Base-by-base conservation (phyloP, 768 basidiomycete species). In the Lepiota venenata region DNA sequence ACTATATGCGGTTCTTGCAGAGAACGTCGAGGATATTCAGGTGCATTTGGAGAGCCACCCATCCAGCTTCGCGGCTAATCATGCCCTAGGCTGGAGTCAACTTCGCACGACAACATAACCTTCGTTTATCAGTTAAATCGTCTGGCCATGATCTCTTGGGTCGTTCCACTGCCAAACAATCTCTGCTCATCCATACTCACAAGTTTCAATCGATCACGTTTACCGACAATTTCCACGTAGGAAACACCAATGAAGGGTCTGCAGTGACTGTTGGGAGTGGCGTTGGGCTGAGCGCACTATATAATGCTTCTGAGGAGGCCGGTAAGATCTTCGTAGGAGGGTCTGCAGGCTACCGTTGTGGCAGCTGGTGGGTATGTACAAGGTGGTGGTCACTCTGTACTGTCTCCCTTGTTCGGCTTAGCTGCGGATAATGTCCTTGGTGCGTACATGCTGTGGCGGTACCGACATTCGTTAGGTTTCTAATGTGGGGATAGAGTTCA, bases 291-390 rank as follows among this genome's bases (percentile, higher is more conserved):
- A 41, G 57, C 25, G 72, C 76, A 44, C 72, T 71, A 0, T 80
- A 79, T 53, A 59, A 55, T 2, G 70, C 71, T 7, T 73, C 68
- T 4, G 61, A 75, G 18, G 56, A 64, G 3, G 58, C 74, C n/a
- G 69, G 66, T 0, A 69, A 73, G 6, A 60, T 72, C 37, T 64
- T 82, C 20, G 70, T 81, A 6, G 81, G 82, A 4, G 80, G 74
- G 7, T 9, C 32, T 0, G 68, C 69, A n/a, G 3, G 77, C 70
- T 15, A 71, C 76, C 4, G 68, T 81, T 3, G 80, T 76, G 29
- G 71, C 78, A 20, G 69, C 73, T 14, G 78, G 76, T 32, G 79
- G 78, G 14, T 82, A 76, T 74, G 51, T 75, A 2, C 61, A 69
- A n/a, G 25, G 80, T 11, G 78, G 75, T 4, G 77, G 80, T 1